Evolutionary conservation across 208 protist species (phyloP).

Genomic region (Trypanosoma rangeli): DNA sequence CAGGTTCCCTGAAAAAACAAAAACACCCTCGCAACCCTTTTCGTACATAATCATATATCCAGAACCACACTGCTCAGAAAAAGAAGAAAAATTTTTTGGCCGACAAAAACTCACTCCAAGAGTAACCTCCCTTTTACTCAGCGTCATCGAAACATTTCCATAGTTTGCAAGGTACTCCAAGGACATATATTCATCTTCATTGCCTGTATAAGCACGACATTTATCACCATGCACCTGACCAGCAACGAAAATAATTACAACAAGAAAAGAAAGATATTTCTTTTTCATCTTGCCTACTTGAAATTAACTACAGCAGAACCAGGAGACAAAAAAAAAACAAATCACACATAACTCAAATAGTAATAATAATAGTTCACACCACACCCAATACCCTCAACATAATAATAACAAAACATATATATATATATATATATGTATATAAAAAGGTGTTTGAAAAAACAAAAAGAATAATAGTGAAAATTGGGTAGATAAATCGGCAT

Average conservation of each 20-base stretch:
- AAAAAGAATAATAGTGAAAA: too few species aligned
- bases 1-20: not conserved
- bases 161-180: conserved; percentile 19
- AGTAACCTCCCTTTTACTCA: not conserved
- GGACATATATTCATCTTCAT: conserved; percentile 5
- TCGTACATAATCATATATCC: conserved; percentile 23
- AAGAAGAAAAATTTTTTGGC: not conserved
- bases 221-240: not conserved
- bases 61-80: not conserved
- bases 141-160: conserved; percentile 13
- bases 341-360: not conserved
- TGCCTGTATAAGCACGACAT: conserved; percentile 7
- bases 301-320: not conserved
- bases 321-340: not conserved
- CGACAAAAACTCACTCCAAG: conserved; percentile 20
- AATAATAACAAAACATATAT: too few species aligned
- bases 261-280: not conserved
- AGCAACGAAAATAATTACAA: not conserved
- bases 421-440: too few species aligned
- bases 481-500: too few species aligned
- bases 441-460: too few species aligned
- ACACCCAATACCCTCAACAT: too few species aligned
- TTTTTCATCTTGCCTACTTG: not conserved
- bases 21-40: conserved; percentile 4
- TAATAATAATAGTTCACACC: not conserved